Evolutionary conservation across 2,329 filamentous ascomycete species (phyloP).

Genomic region (Xylaria sp.): DNA sequence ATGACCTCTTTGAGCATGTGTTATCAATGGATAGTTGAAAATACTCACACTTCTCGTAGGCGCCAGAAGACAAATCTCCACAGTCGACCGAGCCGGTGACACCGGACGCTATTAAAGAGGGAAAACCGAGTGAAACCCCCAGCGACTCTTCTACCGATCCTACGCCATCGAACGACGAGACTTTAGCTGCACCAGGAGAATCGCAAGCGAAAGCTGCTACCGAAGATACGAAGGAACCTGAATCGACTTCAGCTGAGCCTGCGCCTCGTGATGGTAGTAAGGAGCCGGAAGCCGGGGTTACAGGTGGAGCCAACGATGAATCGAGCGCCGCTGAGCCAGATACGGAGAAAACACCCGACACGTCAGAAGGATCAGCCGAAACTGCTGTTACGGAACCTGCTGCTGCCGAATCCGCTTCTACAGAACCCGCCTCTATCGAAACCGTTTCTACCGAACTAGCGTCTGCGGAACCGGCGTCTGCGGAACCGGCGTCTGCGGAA

Average conservation of each 20-base stretch:
- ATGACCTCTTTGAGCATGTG: not conserved
- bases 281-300: slow-evolving; percentile 4
- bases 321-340: not conserved
- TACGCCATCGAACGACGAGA: not conserved
- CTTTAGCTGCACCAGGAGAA: not conserved
- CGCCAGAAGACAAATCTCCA: not conserved
- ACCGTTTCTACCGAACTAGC: no score
- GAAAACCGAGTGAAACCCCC: not conserved
- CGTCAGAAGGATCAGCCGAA: not conserved
- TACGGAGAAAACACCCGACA: not conserved
- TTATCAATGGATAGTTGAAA: not conserved
- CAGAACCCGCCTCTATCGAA: no score
- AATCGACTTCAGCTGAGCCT: slow-evolving; percentile 5
- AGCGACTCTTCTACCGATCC: not conserved
- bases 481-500: no score
- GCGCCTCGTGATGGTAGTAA: not conserved
- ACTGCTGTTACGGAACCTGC: no score
- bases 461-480: no score
- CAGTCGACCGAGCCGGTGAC: not conserved
- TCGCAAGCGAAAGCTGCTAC: not conserved
- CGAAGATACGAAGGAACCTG: slow-evolving; percentile 8
- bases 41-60: not conserved
- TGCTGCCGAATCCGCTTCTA: no score
- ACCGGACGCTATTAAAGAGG: not conserved
- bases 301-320: not conserved